Evolutionary conservation across 352 stramenopile species (phyloP), one percentile per base, ranked within the genome.

Genomic region (Pythium biforme): DNA sequence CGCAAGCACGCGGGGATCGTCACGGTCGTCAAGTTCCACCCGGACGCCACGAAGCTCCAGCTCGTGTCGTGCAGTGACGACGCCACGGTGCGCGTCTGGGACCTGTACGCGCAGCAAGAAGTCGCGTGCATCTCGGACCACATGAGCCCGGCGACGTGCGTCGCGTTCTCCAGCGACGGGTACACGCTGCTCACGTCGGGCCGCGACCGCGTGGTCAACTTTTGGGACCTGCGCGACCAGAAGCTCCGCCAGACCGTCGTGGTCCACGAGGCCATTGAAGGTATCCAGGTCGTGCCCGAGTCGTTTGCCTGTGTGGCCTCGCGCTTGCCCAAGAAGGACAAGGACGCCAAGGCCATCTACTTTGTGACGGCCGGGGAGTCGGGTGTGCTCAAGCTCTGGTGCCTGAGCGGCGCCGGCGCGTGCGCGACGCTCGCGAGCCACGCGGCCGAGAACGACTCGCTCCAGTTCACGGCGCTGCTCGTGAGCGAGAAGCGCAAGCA

Each of bases 261-360:
- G 11, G 85, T 98, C 5, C 97, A 98, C 63, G 96, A 99, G 73
- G 75, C 92, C 43, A 75, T 99, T n/a, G 94, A 98, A 75, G 93
- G 92, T n/a, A 76, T 98, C 52, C 69, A 91, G 22, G 76, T 98
- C n/a, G 48, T 98, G 15, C 81, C 92, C 2, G 66, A 68, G 19
- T 71, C 58, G 40, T 92, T 91, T 59, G 75, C 72, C 52, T 88
- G 78, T 52, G 73, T 79, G 20, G 47, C 63, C 20, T 64, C 60
- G n/a, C 41, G 50, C 25, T 55, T 75, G 29, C 49, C 46, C 31
- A 50, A 66, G 27, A 70, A 76, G 53, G 64, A 72, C 41, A 62
- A 70, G 41, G 74, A 92, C 54, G 64, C 73, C n/a, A 88, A 86
- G 53, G 70, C 76, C 22, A 84, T 98, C 63, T 72, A 90, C 60